Evolutionary conservation across 1,284 basidiomycete species (phyloP), one percentile per base, ranked within the genome.

Genomic region (Dichomitus squalens): DNA sequence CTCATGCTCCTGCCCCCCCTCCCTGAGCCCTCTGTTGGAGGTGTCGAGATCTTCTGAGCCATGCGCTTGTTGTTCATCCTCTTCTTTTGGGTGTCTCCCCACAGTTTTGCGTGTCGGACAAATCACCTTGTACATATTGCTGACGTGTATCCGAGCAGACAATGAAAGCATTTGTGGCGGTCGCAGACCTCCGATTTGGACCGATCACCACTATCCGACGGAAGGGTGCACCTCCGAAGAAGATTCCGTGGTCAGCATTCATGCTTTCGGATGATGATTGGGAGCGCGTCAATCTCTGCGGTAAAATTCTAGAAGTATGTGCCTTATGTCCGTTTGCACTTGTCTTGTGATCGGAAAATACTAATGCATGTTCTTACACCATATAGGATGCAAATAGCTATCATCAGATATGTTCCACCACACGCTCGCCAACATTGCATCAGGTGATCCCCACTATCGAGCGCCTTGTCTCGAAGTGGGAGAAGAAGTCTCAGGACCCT

Each of bases 1-100:
- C 72, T 91, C 87, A 27, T 76, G 71, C 70, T 88, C 75, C 60
- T 73, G 73, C 66, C 92, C 89, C 57, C 78, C 81, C 61, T 91
- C 87, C 51, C 89, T 80, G 49, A 96, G 82, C 63, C 89, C n/a
- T n/a, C n/a, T n/a, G n/a, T n/a, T n/a, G n/a, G n/a, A n/a, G n/a
- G n/a, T n/a, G n/a, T n/a, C n/a, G n/a, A n/a, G n/a, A n/a, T n/a
- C n/a, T n/a, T n/a, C n/a, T n/a, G n/a, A n/a, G n/a, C n/a, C n/a
- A n/a, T n/a, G n/a, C n/a, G n/a, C n/a, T n/a, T n/a, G n/a, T n/a
- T n/a, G n/a, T n/a, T n/a, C n/a, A n/a, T n/a, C n/a, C n/a, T n/a
- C n/a, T n/a, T n/a, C n/a, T n/a, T n/a, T n/a, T n/a, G n/a, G n/a
- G n/a, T n/a, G n/a, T n/a, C n/a, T n/a, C n/a, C n/a, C n/a, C n/a